Conservation (phyloP, 768 basidiomycete species). For the Podaxis sp. region DNA sequence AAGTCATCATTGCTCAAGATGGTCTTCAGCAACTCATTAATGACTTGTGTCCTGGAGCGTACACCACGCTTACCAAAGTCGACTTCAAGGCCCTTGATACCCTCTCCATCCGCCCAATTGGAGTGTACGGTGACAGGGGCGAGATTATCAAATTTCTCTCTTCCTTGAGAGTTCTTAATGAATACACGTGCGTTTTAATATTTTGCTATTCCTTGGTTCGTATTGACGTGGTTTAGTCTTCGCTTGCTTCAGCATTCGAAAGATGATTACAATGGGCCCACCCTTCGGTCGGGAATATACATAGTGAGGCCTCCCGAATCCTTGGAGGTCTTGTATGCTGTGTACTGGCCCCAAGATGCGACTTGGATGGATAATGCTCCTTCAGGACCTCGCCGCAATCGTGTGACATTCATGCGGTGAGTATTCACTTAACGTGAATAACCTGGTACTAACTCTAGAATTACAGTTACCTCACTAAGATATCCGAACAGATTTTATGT, state of each 20-base stretch:
- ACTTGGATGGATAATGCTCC: slow-evolving; percentile 55
- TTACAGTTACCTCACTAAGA: slow-evolving; percentile 55
- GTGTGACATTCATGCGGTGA: slow-evolving; percentile 63
- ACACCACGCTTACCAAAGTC: slow-evolving; percentile 51
- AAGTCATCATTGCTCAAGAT: slow-evolving; percentile 57
- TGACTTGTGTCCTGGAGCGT: slow-evolving; percentile 46
- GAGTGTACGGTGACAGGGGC: slow-evolving; percentile 54
- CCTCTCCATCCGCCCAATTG: slow-evolving; percentile 45
- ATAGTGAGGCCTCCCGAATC: slow-evolving; percentile 24
- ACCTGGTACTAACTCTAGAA: not conserved
- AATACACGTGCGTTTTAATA: slow-evolving; percentile 33
- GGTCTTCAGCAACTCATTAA: slow-evolving; percentile 50
- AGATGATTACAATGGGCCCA: slow-evolving; percentile 1
- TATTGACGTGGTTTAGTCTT: slow-evolving; percentile 8
- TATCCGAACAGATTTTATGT: slow-evolving; percentile 53
- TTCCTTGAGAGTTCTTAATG: slow-evolving; percentile 33
- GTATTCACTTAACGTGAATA: not conserved
- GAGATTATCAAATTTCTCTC: slow-evolving; percentile 47
- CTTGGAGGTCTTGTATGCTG: slow-evolving; percentile 35
- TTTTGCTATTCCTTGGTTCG: not conserved
- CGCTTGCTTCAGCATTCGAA: slow-evolving; percentile 8
- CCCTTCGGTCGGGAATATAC: slow-evolving; percentile 51
- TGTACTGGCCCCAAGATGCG: slow-evolving; percentile 62
- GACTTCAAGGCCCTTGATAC: slow-evolving; percentile 53
- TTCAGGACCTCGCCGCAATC: slow-evolving; percentile 45